Base-by-base conservation (phyloP, 2,329 filamentous ascomycete species). In the Clonostachys solani region DNA sequence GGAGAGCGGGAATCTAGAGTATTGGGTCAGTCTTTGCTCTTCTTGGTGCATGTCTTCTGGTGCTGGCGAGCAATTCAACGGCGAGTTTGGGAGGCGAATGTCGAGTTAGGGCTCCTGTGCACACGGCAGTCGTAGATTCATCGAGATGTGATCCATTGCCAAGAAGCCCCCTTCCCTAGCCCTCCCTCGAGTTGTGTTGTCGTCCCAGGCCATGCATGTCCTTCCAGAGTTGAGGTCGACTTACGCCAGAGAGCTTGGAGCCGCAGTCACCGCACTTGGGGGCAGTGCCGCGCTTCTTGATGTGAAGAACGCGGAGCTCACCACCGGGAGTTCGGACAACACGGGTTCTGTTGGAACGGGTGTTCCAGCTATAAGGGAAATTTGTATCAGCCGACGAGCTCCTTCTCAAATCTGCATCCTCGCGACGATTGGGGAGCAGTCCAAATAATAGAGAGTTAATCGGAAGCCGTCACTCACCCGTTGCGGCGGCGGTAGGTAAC, bases 191-290 rank as follows among this genome's bases (percentile, higher is more conserved):
- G 29, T 10, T 7, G 12, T 3, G 17, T 29, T 29, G 17, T 9
- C 19, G 23, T 41, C 45, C 10, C 12, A 36, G 33, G 16, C n/a
- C 19, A 29, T 48, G 10, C 19, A 29, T 48, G 10, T 29, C 23
- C 23, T 9, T 10, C 23, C 9, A 29, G 23, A 42, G 51, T 51
- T 47, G 44, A 47, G 42, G 47, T 56, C 49, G 55, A 95, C 91
- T 87, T 89, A 99, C 92, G 75, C 94, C 94, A 70, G 90, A 84
- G 67, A 99, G 87, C 82, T 97, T 97, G 80, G 84, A 84, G 69
- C 94, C 94, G 71, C 95, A 99, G 83, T 99, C 94, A 83, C 95
- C 89, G 73, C 94, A 99, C 84, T 99, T 99, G 71, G 94, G 94
- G 58, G 92, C 88, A 72, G 91, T 95, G 64, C 92, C 94, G 74